phyloP scores from a whole-genome alignment of 306 rosid genomes.

The Biancaea sappan region DNA sequence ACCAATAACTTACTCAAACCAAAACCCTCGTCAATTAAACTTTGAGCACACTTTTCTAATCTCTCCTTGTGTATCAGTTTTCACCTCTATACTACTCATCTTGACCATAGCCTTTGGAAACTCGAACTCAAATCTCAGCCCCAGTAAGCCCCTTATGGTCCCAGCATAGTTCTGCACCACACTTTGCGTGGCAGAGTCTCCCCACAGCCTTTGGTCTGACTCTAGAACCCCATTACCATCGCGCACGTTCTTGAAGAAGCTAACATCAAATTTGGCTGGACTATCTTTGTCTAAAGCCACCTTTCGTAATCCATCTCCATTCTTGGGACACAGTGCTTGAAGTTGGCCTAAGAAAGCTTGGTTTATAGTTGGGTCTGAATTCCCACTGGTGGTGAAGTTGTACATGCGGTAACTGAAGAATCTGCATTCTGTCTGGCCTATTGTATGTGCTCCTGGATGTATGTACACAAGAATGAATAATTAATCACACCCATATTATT shows the following conservation, averaged over 20 bases:
- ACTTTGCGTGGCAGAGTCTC: slow-evolving; percentile 42
- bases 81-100: slow-evolving; percentile 72
- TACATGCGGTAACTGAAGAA: slow-evolving; percentile 50
- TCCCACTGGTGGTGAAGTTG: slow-evolving; percentile 57
- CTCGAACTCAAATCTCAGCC: slow-evolving; percentile 60
- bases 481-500: neutral
- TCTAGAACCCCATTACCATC: slow-evolving; percentile 65
- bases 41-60: slow-evolving; percentile 65
- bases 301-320: slow-evolving; percentile 50
- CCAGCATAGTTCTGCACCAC: slow-evolving; percentile 63
- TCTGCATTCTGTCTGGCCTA: slow-evolving; percentile 57
- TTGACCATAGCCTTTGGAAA: slow-evolving; percentile 78
- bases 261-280: slow-evolving; percentile 49
- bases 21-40: slow-evolving; percentile 50
- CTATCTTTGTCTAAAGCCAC: slow-evolving; percentile 59
- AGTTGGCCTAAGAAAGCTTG: slow-evolving; percentile 47
- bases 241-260: slow-evolving; percentile 63
- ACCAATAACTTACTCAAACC: no score
- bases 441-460: slow-evolving; percentile 55
- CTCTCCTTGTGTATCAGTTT: slow-evolving; percentile 67
- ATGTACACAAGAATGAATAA: neutral
- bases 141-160: slow-evolving; percentile 51
- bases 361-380: slow-evolving; percentile 60
- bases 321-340: slow-evolving; percentile 42
- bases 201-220: slow-evolving; percentile 82